Conservation (phyloP, 2,329 filamentous ascomycete genomes). For the Stagonosporopsis vannaccii region DNA sequence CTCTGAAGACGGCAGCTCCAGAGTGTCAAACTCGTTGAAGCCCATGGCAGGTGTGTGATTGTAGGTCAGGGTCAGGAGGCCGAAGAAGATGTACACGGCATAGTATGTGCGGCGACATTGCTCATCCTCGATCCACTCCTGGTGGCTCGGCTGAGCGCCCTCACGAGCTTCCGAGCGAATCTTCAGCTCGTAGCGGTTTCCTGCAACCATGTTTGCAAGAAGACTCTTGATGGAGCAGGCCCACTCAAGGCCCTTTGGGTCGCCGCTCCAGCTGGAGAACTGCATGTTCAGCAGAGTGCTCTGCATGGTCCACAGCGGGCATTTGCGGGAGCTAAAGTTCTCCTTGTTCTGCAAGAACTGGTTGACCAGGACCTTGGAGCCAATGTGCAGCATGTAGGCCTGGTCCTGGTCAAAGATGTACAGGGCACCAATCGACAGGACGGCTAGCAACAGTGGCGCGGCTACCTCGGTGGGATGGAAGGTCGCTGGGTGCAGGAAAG, state of each 20-base stretch:
- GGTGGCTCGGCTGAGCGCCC: conserved; percentile 74
- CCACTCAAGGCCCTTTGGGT: conserved; percentile 97
- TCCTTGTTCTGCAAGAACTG: conserved; percentile 98
- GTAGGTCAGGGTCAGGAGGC: conserved; percentile 91
- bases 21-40: conserved; percentile 96
- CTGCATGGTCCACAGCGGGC: conserved; percentile 98
- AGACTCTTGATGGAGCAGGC: conserved; percentile 98
- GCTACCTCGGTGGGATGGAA: conserved; percentile 83
- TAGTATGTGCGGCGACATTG: conserved; percentile 97
- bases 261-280: conserved; percentile 98
- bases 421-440: conserved; percentile 92
- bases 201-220: conserved; percentile 97
- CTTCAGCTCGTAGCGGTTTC: conserved; percentile 95
- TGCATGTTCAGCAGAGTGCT: conserved; percentile 97
- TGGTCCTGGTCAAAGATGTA: conserved; percentile 98
- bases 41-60: conserved; percentile 98
- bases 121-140: conserved; percentile 97
- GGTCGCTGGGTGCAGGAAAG: conserved; percentile 91
- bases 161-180: conserved; percentile 88
- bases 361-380: conserved; percentile 95
- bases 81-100: conserved; percentile 99
- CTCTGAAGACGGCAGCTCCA: conserved; percentile 92
- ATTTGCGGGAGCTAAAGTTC: conserved; percentile 97
- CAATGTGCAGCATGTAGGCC: conserved; percentile 96
- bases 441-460: conserved; percentile 83